A percentile compares a stretch with the other conserved stretches of the same genome.
Conservation (phyloP, 768 basidiomycete genomes). For the Guyanaporus albipodus region DNA sequence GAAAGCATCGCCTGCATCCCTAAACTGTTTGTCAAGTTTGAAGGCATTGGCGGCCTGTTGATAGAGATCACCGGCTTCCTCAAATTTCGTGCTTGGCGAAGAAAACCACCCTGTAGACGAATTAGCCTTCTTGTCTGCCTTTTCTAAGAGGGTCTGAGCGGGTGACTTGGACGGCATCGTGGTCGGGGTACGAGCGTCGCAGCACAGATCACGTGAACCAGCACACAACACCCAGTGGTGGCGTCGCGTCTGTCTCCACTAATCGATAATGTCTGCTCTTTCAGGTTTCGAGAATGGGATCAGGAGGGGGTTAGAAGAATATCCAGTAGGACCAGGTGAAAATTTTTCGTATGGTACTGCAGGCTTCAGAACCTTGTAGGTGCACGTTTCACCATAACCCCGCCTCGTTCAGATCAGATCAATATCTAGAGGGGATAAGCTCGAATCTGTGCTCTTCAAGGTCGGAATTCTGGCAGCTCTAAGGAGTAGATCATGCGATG, state of each 20-base stretch:
- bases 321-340: conserved; percentile 69
- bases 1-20: conserved; percentile 89
- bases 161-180: conserved; percentile 73
- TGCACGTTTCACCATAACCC: conserved; percentile 11
- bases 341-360: conserved; percentile 90
- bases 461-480: conserved; percentile 88
- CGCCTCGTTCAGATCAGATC: conserved; percentile 6
- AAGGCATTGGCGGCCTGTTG: conserved; percentile 92
- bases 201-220: conserved; percentile 15
- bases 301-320: conserved; percentile 47
- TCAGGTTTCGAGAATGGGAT: conserved; percentile 39
- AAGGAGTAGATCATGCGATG: conserved; percentile 87
- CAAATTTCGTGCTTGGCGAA: conserved; percentile 76
- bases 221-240: not conserved
- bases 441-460: conserved; percentile 93
- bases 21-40: conserved; percentile 89
- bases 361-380: conserved; percentile 89
- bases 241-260: not conserved
- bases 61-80: conserved; percentile 95
- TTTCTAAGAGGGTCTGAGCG: conserved; percentile 72
- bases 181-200: conserved; percentile 1
- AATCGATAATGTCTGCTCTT: conserved; percentile 33
- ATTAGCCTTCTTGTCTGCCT: conserved; percentile 89
- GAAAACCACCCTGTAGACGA: conserved; percentile 88
- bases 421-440: conserved; percentile 50